Evolutionary conservation across 371 early-diverging fungal genomes (phyloP).

Genomic region (Mucor lusitanicus): DNA sequence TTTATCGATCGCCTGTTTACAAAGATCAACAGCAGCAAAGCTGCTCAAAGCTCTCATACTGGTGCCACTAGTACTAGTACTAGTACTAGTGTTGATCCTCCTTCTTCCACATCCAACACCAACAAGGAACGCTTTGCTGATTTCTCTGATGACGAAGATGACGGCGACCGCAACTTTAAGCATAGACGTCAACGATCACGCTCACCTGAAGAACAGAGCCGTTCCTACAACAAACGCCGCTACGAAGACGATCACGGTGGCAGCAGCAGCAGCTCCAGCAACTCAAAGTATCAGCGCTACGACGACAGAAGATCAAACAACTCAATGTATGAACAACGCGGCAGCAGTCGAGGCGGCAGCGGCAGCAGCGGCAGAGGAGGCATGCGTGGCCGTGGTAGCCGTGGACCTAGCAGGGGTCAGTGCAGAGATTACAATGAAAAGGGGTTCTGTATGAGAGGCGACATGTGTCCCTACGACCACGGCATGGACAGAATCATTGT

Average conservation of each 20-base stretch:
- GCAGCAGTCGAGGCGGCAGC: constrained; percentile 28
- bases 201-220: constrained; percentile 29
- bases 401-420: constrained; percentile 42
- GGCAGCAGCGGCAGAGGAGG: constrained; percentile 36
- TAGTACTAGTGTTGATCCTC: background rate
- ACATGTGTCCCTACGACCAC: constrained; percentile 81
- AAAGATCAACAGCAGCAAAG: constrained; percentile 37
- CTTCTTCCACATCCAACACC: background rate
- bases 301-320: constrained; percentile 13
- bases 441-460: constrained; percentile 83
- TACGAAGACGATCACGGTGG: constrained; percentile 18
- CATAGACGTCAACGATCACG: constrained; percentile 64
- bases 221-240: constrained; percentile 30
- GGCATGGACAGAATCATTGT: constrained; percentile 74
- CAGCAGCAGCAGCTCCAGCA: constrained; percentile 9
- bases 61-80: constrained; percentile 5
- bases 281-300: constrained; percentile 29
- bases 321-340: constrained; percentile 14
- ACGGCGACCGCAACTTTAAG: constrained; percentile 75
- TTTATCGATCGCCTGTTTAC: constrained; percentile 71
- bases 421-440: constrained; percentile 82
- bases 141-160: constrained; percentile 62
- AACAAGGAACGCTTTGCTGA: constrained; percentile 41
- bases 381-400: constrained; percentile 40
- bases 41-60: constrained; percentile 5